Evolutionary conservation across 148 eudicot species (phyloP).

Genomic region (Nepenthes gracilis): DNA sequence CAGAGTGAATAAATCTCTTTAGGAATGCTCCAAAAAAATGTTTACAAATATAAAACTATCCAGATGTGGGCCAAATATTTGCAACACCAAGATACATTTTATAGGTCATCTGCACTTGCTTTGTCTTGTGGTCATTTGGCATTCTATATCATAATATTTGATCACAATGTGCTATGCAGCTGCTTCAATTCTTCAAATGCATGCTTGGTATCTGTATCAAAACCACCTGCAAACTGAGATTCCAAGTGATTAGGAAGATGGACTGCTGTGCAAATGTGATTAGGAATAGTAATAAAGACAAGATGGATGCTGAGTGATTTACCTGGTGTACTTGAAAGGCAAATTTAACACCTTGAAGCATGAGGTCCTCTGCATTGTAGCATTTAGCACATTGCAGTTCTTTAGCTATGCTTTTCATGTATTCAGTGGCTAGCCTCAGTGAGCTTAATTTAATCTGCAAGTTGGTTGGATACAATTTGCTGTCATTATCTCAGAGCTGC

Average conservation of each 20-base stretch:
- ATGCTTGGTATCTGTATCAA: constrained; percentile 36
- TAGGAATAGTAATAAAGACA: background rate
- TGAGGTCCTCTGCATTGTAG: constrained; percentile 37
- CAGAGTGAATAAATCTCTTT: too few relatives aligned
- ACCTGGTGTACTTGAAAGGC: constrained; percentile 93
- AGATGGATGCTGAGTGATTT: background rate
- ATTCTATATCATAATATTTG: background rate
- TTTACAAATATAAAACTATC: too few relatives aligned
- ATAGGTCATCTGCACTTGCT: background rate
- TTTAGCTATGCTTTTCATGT: constrained; percentile 39
- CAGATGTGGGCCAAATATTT: too few relatives aligned
- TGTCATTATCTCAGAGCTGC: background rate
- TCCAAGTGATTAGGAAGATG: constrained; percentile 1
- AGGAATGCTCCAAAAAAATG: too few relatives aligned
- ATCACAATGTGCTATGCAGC: constrained; percentile 1
- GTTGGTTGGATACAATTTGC: background rate
- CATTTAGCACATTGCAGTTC: constrained; percentile 36
- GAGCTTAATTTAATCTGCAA: constrained; percentile 60
- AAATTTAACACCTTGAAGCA: constrained; percentile 69
- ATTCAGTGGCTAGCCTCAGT: constrained; percentile 50
- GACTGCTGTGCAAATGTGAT: too few relatives aligned
- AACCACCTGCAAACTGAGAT: constrained; percentile 68
- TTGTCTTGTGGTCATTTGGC: background rate
- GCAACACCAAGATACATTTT: background rate
- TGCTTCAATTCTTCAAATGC: constrained; percentile 43